A percentile compares a stretch with the other conserved stretches of the same genome.
Conservation (phyloP, 139 green algal genomes). For the Asterochloris erici region DNA sequence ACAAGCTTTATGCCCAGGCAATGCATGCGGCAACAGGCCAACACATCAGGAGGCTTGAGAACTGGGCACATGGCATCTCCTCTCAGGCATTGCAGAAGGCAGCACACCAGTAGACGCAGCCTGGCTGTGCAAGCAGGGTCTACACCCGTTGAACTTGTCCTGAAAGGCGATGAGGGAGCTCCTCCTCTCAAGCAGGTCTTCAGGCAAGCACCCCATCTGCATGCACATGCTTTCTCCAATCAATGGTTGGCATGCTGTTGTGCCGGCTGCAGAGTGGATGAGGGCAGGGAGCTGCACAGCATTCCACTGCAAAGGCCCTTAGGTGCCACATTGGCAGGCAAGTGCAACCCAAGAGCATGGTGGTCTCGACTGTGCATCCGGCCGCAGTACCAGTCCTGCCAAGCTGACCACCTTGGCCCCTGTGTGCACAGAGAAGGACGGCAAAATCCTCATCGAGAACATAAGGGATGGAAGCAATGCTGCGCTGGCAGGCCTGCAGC, state of each 20-base stretch:
- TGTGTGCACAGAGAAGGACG: conserved; percentile 6
- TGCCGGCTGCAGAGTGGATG: neutral
- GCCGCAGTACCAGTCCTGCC: too few species aligned
- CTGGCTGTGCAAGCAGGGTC: neutral
- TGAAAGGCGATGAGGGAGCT: conserved; percentile 3
- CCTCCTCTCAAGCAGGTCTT: too few species aligned
- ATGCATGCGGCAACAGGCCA: neutral
- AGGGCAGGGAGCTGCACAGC: conserved; percentile 3
- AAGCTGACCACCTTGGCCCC: neutral
- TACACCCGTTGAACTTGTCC: neutral
- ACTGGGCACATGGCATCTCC: neutral
- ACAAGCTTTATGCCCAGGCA: neutral
- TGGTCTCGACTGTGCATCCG: neutral
- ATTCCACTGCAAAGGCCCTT: conserved; percentile 8
- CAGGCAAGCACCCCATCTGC: too few species aligned
- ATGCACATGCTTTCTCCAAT: too few species aligned
- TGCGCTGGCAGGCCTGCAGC: neutral
- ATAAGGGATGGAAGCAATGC: conserved; percentile 10
- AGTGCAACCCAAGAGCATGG: neutral
- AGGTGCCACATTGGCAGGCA: conserved; percentile 7
- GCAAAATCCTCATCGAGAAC: neutral
- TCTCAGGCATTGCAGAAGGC: neutral
- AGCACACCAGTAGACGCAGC: too few species aligned
- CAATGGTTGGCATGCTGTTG: too few species aligned
- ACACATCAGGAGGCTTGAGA: neutral